Conservation (phyloP, 768 basidiomycete genomes). For the Panus rudis region DNA sequence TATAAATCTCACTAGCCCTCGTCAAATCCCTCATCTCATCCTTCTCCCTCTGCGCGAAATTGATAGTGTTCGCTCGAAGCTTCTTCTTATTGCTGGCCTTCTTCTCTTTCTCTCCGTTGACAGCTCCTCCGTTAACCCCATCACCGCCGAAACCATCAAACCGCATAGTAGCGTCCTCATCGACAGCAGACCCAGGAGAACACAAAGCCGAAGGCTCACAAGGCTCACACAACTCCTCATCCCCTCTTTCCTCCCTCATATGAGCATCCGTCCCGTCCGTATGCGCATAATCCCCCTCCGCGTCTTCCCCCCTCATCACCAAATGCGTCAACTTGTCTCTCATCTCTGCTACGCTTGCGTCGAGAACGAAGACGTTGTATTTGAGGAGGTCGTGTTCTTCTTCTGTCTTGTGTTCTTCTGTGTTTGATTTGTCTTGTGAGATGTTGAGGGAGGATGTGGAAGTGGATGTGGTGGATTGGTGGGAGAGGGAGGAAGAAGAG, state of each 20-base stretch:
- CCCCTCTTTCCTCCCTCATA: constrained; percentile 11
- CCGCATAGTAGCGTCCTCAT: not conserved
- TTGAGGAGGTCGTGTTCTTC: constrained; percentile 27
- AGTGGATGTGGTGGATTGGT: not conserved
- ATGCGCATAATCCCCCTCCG: constrained; percentile 23
- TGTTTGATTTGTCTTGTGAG: constrained; percentile 20
- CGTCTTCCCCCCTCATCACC: constrained; percentile 42
- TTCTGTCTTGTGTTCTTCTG: too few relatives aligned
- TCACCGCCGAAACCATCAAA: not conserved
- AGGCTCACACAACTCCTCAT: too few relatives aligned
- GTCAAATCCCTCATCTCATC: constrained; percentile 90
- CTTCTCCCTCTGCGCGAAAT: constrained; percentile 78
- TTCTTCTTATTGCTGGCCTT: not conserved
- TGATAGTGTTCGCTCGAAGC: constrained; percentile 51
- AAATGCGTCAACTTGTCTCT: constrained; percentile 41
- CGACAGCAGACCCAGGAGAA: not conserved
- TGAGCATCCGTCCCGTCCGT: constrained; percentile 28
- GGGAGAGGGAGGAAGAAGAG: not conserved
- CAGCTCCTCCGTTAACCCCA: not conserved
- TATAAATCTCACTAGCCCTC: constrained; percentile 63
- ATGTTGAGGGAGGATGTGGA: constrained; percentile 1
- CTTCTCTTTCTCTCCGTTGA: not conserved
- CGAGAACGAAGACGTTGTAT: constrained; percentile 77
- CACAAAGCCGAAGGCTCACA: too few relatives aligned
- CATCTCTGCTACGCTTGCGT: constrained; percentile 44